Evolutionary conservation across 257 asterid genomes (phyloP), one percentile per base, ranked within the genome.

Genomic region (Solanum chmielewskii): DNA sequence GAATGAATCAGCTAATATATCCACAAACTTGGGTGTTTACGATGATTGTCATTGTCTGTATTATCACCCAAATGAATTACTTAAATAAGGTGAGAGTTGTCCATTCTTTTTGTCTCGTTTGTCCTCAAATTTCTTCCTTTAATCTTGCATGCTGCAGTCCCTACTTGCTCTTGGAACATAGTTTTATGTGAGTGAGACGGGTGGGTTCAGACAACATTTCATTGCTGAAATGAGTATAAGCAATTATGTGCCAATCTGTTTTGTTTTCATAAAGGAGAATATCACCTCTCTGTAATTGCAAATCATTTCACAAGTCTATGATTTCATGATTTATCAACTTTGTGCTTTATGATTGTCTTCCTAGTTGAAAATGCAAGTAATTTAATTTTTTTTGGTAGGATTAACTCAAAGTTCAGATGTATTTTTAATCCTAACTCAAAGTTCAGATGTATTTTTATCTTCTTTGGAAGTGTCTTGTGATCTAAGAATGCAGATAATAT

Each of bases 11-110:
- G 91, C 93, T 97, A 75, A 87, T 89, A 60, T 97, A 95, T 91
- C 99, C 99, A 13, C 98, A 95, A 91, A 95, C 99, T 37, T 97
- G 98, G 99, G 90, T 89, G 74, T 97, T 97, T 90, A 93, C 94
- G 7, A 75, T 91, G 93, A 93, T 95, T 70, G 99, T 97, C 86
- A 33, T 83, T 42, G 93, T 89, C 88, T 94, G 99, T 71, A 92
- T 97, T 73, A 91, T 95, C 88, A 97, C 98, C 16, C 98, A 97
- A 89, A 94, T 95, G 98, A 95, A 95, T 90, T 94, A 97, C 90
- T 92, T 97, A 69, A 95, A 97, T 86, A 97, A 94, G 99, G 99
- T 94, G 87, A 90, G 71, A 44, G 59, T 4, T 14, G 6, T 73
- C 29, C 42, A n/a, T 62, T 85, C 60, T 29, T 25, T 25, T 39